Base-by-base conservation (phyloP, 1,284 basidiomycete species). In the Ustilago hordei region DNA sequence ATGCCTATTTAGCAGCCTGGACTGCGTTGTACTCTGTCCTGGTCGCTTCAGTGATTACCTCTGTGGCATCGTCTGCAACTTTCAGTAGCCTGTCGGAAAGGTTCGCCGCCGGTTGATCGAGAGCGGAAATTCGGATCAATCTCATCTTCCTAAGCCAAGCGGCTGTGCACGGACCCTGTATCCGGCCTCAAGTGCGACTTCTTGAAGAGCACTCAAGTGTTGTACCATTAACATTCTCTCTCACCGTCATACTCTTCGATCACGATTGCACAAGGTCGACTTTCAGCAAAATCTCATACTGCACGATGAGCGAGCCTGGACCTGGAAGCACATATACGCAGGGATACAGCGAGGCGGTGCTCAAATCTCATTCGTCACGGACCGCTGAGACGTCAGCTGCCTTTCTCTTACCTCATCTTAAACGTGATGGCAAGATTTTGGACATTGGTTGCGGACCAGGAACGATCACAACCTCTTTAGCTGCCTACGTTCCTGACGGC, bases 361-460 rank as follows among this genome's bases (percentile, higher is more conserved):
- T 76, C 28, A 35, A 54, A 36, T 61, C 69, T n/a, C 74, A 76
- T 35, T 43, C 69, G 19, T 69, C 74, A 4, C 62, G 74, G 11
- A 76, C 74, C 1, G 74, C 69, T 11, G 65, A 65, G 52, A 69
- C 54, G 2, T 72, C 62, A 8, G 74, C 74, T 2, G 74, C 65
- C 7, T 76, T 72, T 12, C 60, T 76, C 4, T 36, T 76, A 13
- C 59, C 69, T 13, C 65, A 71, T 23, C 52, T 76, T 23, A 55
- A 55, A 28, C n/a, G 50, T 6, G 56, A 66, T 35, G 62, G 52
- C 28, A 48, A 57, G 31, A 58, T 76, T 3, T 56, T 76, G 15
- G 74, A 76, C 28, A 54, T 76, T 9, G 74, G 74, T 8, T 76
- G 74, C 32, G 74, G 74, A 12, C 74, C 74, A 9, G 74, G 74